These are phyloP conservation scores for Kuraishia molischiana DNA, from an alignment of 805 yeast species.

Conservation along the genomic window DNA sequence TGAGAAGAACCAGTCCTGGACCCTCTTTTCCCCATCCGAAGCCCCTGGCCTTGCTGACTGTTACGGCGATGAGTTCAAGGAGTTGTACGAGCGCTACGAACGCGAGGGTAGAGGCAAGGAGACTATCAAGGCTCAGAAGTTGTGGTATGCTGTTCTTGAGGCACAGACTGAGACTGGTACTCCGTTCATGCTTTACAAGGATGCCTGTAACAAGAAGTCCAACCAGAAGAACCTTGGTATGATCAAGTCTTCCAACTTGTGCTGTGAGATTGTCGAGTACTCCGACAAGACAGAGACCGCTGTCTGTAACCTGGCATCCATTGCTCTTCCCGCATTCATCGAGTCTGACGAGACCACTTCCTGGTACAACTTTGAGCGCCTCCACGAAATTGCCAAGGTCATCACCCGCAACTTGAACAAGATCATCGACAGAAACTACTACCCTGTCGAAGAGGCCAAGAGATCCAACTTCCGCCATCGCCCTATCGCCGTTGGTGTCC, in stretches of 20 bases:
- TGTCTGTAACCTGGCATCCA: constrained; percentile 52
- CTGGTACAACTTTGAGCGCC: constrained; percentile 46
- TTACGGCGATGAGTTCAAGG: constrained; percentile 47
- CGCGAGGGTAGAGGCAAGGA: constrained; percentile 37
- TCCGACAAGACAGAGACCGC: constrained; percentile 50
- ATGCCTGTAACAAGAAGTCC: constrained; percentile 48
- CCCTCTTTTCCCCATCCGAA: constrained; percentile 49
- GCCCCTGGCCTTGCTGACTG: constrained; percentile 47
- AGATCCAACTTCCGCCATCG: constrained; percentile 46
- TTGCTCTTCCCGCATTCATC: constrained; percentile 48
- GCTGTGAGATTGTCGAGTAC: constrained; percentile 56
- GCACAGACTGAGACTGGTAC: constrained; percentile 60
- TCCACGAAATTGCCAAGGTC: constrained; percentile 45
- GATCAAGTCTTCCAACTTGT: constrained; percentile 51
- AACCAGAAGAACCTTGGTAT: constrained; percentile 53
- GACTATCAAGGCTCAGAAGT: constrained; percentile 47
- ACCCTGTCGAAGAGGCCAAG: constrained; percentile 47
- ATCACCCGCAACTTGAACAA: constrained; percentile 45
- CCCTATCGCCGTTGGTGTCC: constrained; percentile 57
- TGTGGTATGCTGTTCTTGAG: constrained; percentile 51
- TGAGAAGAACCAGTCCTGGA: constrained; percentile 46
- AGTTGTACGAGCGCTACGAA: constrained; percentile 42
- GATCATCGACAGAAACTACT: constrained; percentile 45
- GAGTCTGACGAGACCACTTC: constrained; percentile 28
- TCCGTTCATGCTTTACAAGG: constrained; percentile 56